Evolutionary conservation across 2,329 filamentous ascomycete genomes (phyloP).

Genomic region (Ophiognomonia clavigignenti-juglandacearum): DNA sequence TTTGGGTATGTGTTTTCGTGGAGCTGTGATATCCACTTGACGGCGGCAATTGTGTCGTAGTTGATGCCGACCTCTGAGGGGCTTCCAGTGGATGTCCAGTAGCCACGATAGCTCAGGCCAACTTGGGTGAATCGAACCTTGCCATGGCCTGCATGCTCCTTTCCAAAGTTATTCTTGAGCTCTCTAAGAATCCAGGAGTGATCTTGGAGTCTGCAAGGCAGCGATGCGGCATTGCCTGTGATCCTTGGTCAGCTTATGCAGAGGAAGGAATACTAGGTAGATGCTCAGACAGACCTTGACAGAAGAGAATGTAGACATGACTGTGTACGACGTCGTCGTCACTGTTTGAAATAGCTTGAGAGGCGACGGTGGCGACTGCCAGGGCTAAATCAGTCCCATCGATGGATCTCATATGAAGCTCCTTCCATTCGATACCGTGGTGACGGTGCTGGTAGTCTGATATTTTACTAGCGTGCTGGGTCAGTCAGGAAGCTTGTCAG

Average conservation of each 20-base stretch:
- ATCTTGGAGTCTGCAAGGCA: constrained; percentile 52
- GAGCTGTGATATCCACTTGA: constrained; percentile 53
- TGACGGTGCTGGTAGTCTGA: constrained; percentile 57
- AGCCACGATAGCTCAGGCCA: constrained; percentile 63
- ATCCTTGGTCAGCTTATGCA: not conserved
- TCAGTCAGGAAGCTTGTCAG: no score
- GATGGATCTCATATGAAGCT: constrained; percentile 52
- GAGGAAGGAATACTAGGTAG: no score
- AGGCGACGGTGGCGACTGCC: constrained; percentile 44
- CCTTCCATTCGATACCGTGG: constrained; percentile 60
- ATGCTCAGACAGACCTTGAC: constrained; percentile 40
- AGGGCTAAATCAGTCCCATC: constrained; percentile 64
- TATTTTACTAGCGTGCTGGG: constrained; percentile 36
- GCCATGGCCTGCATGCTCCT: constrained; percentile 20
- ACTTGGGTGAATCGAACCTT: constrained; percentile 40
- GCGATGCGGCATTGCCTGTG: constrained; percentile 54
- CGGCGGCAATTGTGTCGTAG: constrained; percentile 59
- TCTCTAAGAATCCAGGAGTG: constrained; percentile 47
- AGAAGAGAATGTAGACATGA: constrained; percentile 50
- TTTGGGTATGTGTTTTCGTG: constrained; percentile 26
- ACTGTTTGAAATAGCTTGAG: not conserved
- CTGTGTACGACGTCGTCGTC: not conserved
- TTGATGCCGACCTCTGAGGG: constrained; percentile 68
- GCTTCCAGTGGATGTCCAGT: constrained; percentile 71
- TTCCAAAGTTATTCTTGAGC: constrained; percentile 33